Evolutionary conservation across 2,329 filamentous ascomycete species (phyloP).

Genomic region (Ascochyta koolunga): DNA sequence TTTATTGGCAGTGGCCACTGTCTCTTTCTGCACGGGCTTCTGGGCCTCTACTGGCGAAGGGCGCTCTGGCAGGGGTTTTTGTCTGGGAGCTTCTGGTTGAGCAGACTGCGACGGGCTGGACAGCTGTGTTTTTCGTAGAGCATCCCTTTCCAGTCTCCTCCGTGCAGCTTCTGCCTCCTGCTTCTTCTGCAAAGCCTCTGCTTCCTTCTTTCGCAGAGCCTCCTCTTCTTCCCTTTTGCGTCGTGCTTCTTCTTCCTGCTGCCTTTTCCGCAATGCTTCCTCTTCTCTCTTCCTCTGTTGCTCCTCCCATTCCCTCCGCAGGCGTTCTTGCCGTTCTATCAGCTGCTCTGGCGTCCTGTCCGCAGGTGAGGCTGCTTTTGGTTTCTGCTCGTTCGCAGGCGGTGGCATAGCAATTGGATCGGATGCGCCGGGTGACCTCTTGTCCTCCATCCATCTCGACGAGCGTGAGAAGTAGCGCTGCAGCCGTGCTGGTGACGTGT

Average conservation of each 20-base stretch:
- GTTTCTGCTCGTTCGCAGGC: slow-evolving; percentile 22
- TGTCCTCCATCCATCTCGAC: slow-evolving; percentile 27
- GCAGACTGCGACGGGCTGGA: neutral
- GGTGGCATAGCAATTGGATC: slow-evolving; percentile 30
- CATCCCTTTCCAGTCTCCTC: slow-evolving; percentile 12
- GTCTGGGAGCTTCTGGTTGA: neutral
- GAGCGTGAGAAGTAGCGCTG: slow-evolving; percentile 30
- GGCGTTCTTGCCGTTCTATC: slow-evolving; percentile 24
- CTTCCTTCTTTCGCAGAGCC: slow-evolving; percentile 11
- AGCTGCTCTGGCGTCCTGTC: slow-evolving; percentile 18
- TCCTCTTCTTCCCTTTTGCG: slow-evolving; percentile 17
- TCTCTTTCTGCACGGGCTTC: slow-evolving; percentile 11
- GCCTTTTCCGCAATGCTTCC: slow-evolving; percentile 19
- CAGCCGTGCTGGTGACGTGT: slow-evolving; percentile 1
- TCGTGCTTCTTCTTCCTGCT: slow-evolving; percentile 18
- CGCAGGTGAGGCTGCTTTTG: slow-evolving; percentile 10
- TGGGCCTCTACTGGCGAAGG: slow-evolving; percentile 4
- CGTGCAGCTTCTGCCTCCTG: slow-evolving; percentile 18
- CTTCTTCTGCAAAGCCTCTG: slow-evolving; percentile 20
- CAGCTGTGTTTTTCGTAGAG: slow-evolving; percentile 4
- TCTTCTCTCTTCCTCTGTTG: slow-evolving; percentile 20
- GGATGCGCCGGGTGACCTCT: slow-evolving; percentile 20
- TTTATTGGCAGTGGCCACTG: slow-evolving; percentile 8
- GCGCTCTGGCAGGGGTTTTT: slow-evolving; percentile 2
- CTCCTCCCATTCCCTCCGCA: slow-evolving; percentile 16